Conservation (phyloP, 1,284 basidiomycete genomes). For the Athelia psychrophila region DNA sequence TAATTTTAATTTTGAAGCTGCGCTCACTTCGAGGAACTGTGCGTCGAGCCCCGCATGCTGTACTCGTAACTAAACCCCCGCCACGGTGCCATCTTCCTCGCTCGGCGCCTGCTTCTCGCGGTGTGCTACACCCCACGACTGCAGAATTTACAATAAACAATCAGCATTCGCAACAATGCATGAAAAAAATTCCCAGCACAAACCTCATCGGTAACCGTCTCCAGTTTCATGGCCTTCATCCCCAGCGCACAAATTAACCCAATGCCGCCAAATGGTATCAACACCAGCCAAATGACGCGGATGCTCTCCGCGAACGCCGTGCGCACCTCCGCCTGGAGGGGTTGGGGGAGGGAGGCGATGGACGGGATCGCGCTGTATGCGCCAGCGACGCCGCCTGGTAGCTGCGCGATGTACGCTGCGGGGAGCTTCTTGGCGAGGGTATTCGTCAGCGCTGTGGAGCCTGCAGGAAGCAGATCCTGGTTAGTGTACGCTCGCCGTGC, state of each 20-base stretch:
- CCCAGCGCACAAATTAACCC: background rate
- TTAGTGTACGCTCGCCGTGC: background rate
- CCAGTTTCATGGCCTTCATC: background rate
- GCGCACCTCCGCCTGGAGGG: background rate
- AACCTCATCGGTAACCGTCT: background rate
- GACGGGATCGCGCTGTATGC: background rate
- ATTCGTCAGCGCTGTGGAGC: background rate
- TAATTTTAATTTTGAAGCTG: no score
- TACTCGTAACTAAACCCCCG: no score
- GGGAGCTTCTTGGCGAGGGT: background rate
- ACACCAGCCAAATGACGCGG: background rate
- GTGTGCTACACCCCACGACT: no score
- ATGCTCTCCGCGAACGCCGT: background rate
- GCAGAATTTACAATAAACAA: no score
- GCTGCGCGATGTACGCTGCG: background rate
- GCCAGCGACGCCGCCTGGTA: background rate
- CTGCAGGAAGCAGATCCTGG: background rate
- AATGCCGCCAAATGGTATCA: background rate
- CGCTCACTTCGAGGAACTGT: no score
- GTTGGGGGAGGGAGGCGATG: background rate
- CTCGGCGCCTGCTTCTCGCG: no score
- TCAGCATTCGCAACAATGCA: background rate
- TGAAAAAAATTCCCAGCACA: background rate
- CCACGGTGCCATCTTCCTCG: no score
- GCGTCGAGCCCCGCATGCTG: no score